Conservation (phyloP, 2,329 filamentous ascomycete species). For the Cladophialophora psammophila region DNA sequence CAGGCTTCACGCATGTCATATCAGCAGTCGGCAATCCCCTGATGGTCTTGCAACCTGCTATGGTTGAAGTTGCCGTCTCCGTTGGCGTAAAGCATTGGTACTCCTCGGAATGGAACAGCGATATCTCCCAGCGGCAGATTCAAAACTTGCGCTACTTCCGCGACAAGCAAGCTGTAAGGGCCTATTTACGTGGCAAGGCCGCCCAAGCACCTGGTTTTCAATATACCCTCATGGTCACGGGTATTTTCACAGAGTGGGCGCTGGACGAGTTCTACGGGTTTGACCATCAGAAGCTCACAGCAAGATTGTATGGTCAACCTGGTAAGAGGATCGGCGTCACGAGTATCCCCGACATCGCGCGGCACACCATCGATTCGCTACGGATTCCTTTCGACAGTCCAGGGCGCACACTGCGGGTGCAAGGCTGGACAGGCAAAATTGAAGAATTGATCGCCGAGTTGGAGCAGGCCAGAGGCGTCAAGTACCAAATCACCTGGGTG, state of each 20-base stretch:
- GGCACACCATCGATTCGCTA: conserved; percentile 23
- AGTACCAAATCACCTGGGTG: conserved; percentile 20
- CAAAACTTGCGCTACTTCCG: conserved; percentile 25
- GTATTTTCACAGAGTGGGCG: conserved; percentile 24
- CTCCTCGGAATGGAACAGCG: conserved; percentile 45
- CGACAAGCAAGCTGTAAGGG: conserved; percentile 20
- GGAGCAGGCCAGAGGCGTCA: conserved; percentile 13
- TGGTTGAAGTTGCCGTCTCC: conserved; percentile 50
- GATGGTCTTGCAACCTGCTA: conserved; percentile 27
- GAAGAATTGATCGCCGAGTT: conserved; percentile 22
- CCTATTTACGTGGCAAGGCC: conserved; percentile 20
- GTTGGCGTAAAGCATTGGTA: conserved; percentile 53
- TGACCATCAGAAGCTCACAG: conserved; percentile 19
- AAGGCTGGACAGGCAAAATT: conserved; percentile 27
- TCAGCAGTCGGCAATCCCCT: conserved; percentile 22
- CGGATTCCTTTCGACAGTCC: conserved; percentile 13
- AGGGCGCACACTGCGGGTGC: conserved; percentile 23
- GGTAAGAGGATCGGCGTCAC: conserved; percentile 23
- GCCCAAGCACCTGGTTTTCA: conserved; percentile 16
- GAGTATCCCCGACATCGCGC: conserved; percentile 25
- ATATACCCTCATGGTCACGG: conserved; percentile 26
- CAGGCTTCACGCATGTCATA: conserved; percentile 26
- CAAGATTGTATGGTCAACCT: conserved; percentile 18
- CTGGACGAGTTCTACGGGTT: conserved; percentile 25
- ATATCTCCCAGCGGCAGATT: conserved; percentile 22